A percentile compares a stretch with the other conserved stretches of the same genome.
These are phyloP conservation scores for Creolimax fragrantissima DNA, from an alignment of 78 protist species.

Conservation along the genomic window DNA sequence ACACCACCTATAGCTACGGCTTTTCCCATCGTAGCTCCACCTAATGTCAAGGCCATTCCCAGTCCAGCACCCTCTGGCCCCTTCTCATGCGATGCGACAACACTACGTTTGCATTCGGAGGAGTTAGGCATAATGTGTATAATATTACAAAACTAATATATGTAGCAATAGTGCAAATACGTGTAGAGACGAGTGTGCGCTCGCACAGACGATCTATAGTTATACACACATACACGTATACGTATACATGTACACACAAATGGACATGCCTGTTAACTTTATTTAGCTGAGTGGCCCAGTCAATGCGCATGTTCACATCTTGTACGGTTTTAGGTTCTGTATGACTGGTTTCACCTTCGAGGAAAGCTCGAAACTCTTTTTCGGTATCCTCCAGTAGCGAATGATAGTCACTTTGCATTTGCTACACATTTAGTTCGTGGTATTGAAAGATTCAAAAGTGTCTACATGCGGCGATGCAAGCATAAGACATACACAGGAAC, in stretches of 20 bases:
- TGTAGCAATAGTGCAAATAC: neutral
- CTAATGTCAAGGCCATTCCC: neutral
- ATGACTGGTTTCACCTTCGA: neutral
- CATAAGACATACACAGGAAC: too few species aligned
- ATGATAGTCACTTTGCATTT: neutral
- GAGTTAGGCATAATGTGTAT: neutral
- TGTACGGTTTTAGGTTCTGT: neutral
- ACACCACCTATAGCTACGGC: neutral
- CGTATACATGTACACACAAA: neutral
- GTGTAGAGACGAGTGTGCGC: neutral
- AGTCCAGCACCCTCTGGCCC: neutral
- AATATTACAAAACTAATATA: neutral
- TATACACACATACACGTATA: neutral
- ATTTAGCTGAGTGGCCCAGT: neutral
- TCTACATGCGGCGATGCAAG: too few species aligned
- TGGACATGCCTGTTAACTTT: neutral
- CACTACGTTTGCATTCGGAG: neutral
- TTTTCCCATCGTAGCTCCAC: neutral
- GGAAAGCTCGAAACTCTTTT: neutral
- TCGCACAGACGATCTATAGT: neutral
- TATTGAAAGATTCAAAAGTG: too few species aligned
- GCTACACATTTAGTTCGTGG: too few species aligned
- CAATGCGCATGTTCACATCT: neutral
- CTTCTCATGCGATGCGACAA: neutral
- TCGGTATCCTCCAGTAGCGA: neutral